Percentiles rank a stretch among this genome's conserved stretches.
phyloP scores from a whole-genome alignment of 2,329 filamentous ascomycete species.

The Malbranchea zuffiana region DNA sequence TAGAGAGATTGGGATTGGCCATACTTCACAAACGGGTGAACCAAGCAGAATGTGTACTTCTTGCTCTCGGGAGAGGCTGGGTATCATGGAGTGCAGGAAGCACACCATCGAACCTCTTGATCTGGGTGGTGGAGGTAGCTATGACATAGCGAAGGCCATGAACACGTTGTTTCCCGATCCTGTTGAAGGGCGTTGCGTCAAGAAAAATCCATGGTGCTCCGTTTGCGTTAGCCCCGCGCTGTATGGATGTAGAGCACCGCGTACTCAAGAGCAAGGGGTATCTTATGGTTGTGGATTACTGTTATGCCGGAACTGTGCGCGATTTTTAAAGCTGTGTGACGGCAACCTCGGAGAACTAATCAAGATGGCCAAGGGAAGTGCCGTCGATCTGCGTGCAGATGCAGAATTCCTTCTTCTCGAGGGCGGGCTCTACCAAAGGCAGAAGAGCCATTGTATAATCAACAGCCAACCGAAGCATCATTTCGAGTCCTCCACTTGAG shows the following conservation, averaged over 20 bases:
- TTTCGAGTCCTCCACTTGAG: too few relatives aligned
- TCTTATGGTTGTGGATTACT: conserved; percentile 22
- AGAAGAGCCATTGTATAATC: too few relatives aligned
- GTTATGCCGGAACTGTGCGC: conserved; percentile 22
- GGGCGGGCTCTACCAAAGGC: conserved; percentile 15
- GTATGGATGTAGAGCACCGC: conserved; percentile 22
- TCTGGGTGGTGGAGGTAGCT: conserved; percentile 11
- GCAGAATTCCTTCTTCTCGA: conserved; percentile 19
- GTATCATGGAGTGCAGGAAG: conserved; percentile 26
- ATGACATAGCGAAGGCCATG: conserved; percentile 22
- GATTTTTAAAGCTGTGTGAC: conserved; percentile 12
- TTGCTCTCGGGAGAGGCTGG: conserved; percentile 27
- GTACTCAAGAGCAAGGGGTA: neutral
- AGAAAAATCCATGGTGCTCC: conserved; percentile 28
- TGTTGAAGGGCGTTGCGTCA: conserved; percentile 12
- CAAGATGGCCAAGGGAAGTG: conserved; percentile 10
- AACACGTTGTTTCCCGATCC: conserved; percentile 16
- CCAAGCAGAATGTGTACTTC: conserved; percentile 29
- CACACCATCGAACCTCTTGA: conserved; percentile 24
- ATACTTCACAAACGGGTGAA: conserved; percentile 23
- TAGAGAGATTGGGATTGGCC: conserved; percentile 31
- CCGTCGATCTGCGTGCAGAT: conserved; percentile 19
- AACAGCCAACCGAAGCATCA: too few relatives aligned
- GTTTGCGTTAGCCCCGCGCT: conserved; percentile 33
- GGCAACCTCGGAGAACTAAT: conserved; percentile 18